phyloP scores from a whole-genome alignment of 306 rosid genomes.

The Castanea sativa region DNA sequence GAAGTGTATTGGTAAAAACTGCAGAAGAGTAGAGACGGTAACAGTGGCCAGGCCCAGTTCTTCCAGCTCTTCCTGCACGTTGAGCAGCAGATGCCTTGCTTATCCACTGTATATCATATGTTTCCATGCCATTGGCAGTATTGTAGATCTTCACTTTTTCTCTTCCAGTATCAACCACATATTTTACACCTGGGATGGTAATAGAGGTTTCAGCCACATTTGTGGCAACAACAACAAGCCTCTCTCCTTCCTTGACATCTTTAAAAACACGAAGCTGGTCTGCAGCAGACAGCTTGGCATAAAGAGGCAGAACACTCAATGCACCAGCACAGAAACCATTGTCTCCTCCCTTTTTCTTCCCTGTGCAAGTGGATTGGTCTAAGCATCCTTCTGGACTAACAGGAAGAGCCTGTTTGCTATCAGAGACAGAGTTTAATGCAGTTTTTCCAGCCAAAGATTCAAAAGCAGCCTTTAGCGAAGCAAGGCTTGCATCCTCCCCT shows the following conservation, averaged over 20 bases:
- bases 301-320: conserved; percentile 79
- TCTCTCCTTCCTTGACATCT: conserved; percentile 66
- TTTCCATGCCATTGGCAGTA: conserved; percentile 77
- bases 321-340: conserved; percentile 37
- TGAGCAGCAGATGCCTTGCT: conserved; percentile 97
- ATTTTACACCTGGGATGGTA: conserved; percentile 90
- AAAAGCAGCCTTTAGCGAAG: conserved; percentile 72
- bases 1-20: conserved; percentile 59
- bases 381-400: conserved; percentile 28
- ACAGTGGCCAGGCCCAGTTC: conserved; percentile 93
- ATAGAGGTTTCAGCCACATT: conserved; percentile 99
- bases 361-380: conserved; percentile 32
- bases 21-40: conserved; percentile 92
- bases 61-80: conserved; percentile 89
- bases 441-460: conserved; percentile 55
- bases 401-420: conserved; percentile 25
- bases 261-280: conserved; percentile 79
- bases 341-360: conserved; percentile 28
- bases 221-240: conserved; percentile 87
- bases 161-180: conserved; percentile 89
- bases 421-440: conserved; percentile 25
- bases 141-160: conserved; percentile 82
- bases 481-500: conserved; percentile 51
- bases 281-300: conserved; percentile 88
- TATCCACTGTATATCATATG: conserved; percentile 78